A percentile compares a stretch with the other conserved stretches of the same genome.
These are phyloP conservation scores for Anastatica hierochuntica DNA, from an alignment of 345 rosid genomes.

Conservation along the genomic window DNA sequence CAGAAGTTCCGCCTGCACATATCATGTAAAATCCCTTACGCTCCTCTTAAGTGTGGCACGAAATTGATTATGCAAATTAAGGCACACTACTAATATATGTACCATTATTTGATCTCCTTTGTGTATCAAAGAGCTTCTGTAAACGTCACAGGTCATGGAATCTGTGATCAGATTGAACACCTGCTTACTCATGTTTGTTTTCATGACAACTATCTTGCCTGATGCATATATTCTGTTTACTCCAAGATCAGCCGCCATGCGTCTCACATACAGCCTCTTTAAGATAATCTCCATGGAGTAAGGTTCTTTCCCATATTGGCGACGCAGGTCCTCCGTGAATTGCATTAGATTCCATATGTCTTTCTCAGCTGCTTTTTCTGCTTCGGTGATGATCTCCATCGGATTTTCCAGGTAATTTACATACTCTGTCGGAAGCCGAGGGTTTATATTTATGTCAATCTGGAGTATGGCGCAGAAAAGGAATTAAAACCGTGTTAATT, in stretches of 20 bases:
- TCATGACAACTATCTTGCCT: conserved; percentile 85
- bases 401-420: conserved; percentile 80
- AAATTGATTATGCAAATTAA: not conserved
- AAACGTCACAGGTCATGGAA: conserved; percentile 59
- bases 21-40: conserved; percentile 4
- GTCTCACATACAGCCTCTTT: conserved; percentile 81
- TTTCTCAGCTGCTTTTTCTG: conserved; percentile 80
- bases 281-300: conserved; percentile 76
- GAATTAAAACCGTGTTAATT: not conserved
- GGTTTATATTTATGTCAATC: conserved; percentile 75
- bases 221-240: conserved; percentile 58
- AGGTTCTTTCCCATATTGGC: conserved; percentile 88
- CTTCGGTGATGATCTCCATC: conserved; percentile 66
- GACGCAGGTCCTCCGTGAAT: conserved; percentile 75
- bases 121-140: conserved; percentile 51
- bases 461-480: conserved; percentile 24
- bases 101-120: conserved; percentile 77
- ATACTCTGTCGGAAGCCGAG: conserved; percentile 82
- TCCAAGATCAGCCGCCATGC: conserved; percentile 98
- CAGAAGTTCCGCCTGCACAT: conserved; percentile 85
- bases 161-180: conserved; percentile 79
- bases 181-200: conserved; percentile 66
- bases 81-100: no score
- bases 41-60: no score
- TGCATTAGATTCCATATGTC: conserved; percentile 79